Evolutionary conservation across 148 eudicot species (phyloP).

Genomic region (Cornus suecica): DNA sequence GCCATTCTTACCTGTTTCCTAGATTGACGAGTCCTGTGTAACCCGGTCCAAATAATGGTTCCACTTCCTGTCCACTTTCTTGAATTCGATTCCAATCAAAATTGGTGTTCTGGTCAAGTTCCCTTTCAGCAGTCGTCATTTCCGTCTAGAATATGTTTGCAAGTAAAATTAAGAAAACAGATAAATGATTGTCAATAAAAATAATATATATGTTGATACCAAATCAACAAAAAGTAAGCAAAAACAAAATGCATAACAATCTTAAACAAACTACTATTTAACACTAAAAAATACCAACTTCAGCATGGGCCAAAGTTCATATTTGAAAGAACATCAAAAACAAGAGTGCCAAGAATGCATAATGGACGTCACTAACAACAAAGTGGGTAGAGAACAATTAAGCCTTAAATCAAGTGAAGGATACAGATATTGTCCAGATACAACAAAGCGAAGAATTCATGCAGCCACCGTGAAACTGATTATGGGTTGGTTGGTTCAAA

Average conservation of each 20-base stretch:
- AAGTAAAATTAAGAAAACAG: neutral
- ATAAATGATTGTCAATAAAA: neutral
- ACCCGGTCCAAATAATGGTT: slow-evolving; percentile 91
- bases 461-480: neutral
- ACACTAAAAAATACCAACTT: neutral
- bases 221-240: neutral
- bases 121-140: slow-evolving; percentile 99
- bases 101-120: slow-evolving; percentile 93
- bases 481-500: neutral
- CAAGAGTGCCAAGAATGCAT: neutral
- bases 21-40: slow-evolving; percentile 95
- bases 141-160: slow-evolving; percentile 58
- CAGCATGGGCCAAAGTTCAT: neutral
- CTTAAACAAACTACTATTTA: neutral
- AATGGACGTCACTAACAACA: neutral
- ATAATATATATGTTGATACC: neutral
- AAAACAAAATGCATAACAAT: neutral
- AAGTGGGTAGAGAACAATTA: neutral
- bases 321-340: neutral
- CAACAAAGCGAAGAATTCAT: neutral
- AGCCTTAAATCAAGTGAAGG: neutral
- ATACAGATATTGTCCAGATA: neutral
- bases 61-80: slow-evolving; percentile 86
- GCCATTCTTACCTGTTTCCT: slow-evolving; percentile 71
- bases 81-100: slow-evolving; percentile 97